These are phyloP conservation scores for Xylaria longipes DNA, from an alignment of 495 filamentous ascomycete species.

Conservation along the genomic window DNA sequence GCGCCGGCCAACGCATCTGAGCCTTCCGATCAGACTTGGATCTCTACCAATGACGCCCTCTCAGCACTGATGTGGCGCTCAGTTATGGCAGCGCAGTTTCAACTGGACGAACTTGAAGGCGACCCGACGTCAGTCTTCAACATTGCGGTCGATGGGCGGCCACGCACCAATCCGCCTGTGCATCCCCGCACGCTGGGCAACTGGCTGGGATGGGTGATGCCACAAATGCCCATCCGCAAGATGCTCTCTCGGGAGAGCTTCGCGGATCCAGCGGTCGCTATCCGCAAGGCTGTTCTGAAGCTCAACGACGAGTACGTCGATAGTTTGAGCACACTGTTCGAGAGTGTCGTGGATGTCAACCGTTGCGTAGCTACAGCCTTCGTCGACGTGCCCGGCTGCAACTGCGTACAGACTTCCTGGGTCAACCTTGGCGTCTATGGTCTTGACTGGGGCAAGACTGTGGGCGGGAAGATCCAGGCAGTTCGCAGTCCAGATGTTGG, in stretches of 20 bases:
- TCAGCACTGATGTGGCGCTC: constrained; percentile 50
- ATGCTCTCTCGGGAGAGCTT: constrained; percentile 41
- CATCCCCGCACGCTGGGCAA: constrained; percentile 44
- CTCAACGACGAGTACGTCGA: constrained; percentile 37
- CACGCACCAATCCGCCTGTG: constrained; percentile 40
- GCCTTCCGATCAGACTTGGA: constrained; percentile 35
- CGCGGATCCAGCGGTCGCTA: constrained; percentile 37
- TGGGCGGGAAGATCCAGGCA: constrained; percentile 43
- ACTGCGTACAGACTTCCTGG: constrained; percentile 45
- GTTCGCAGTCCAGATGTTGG: constrained; percentile 44
- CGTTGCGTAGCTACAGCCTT: constrained; percentile 43
- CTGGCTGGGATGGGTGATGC: constrained; percentile 43
- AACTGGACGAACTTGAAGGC: constrained; percentile 38
- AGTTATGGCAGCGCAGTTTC: constrained; percentile 44
- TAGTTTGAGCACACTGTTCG: constrained; percentile 39
- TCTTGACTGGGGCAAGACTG: constrained; percentile 43
- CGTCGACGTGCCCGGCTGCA: constrained; percentile 44
- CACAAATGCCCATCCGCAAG: constrained; percentile 34
- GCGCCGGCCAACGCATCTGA: constrained; percentile 40
- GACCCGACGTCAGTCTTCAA: constrained; percentile 43
- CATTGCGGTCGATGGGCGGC: constrained; percentile 44
- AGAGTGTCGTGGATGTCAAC: constrained; percentile 31
- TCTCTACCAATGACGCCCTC: constrained; percentile 52
- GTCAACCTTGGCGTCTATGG: constrained; percentile 40
- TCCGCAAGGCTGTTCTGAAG: constrained; percentile 32